A percentile compares a stretch with the other conserved stretches of the same genome.
Evolutionary conservation across 2,329 filamentous ascomycete genomes (phyloP).

Genomic region (Akanthomyces lecanii): DNA sequence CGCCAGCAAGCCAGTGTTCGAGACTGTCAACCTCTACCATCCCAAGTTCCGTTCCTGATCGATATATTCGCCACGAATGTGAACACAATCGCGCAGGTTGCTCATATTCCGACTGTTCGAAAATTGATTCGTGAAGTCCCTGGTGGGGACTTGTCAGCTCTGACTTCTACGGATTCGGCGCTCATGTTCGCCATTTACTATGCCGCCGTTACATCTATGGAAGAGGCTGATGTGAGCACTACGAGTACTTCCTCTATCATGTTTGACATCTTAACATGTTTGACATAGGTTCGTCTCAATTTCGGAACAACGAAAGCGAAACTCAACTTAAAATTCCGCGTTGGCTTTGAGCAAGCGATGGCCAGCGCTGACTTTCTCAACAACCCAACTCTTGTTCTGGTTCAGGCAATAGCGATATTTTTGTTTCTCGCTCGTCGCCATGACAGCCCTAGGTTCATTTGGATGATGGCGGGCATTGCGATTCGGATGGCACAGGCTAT

Average conservation of each 20-base stretch:
- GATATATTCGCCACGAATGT: conserved; percentile 49
- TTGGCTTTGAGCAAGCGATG: conserved; percentile 56
- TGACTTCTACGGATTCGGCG: conserved; percentile 45
- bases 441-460: conserved; percentile 52
- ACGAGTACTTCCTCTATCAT: neutral
- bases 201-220: conserved; percentile 51
- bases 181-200: conserved; percentile 56
- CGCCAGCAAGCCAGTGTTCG: conserved; percentile 29
- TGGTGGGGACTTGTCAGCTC: conserved; percentile 25
- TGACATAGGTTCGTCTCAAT: conserved; percentile 42
- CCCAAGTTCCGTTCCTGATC: conserved; percentile 51
- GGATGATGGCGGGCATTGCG: conserved; percentile 61
- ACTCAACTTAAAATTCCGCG: conserved; percentile 45
- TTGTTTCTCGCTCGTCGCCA: conserved; percentile 49
- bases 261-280: neutral
- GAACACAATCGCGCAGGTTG: conserved; percentile 39
- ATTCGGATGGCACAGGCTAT: conserved; percentile 52
- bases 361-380: conserved; percentile 58
- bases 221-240: conserved; percentile 48
- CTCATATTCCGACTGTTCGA: conserved; percentile 43
- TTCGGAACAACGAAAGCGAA: conserved; percentile 46
- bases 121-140: conserved; percentile 36
- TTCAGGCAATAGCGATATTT: conserved; percentile 60
- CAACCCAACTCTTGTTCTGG: conserved; percentile 52
- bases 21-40: conserved; percentile 48